Conservation (phyloP, 2,329 filamentous ascomycete genomes). For the Fusarium tupiense region DNA sequence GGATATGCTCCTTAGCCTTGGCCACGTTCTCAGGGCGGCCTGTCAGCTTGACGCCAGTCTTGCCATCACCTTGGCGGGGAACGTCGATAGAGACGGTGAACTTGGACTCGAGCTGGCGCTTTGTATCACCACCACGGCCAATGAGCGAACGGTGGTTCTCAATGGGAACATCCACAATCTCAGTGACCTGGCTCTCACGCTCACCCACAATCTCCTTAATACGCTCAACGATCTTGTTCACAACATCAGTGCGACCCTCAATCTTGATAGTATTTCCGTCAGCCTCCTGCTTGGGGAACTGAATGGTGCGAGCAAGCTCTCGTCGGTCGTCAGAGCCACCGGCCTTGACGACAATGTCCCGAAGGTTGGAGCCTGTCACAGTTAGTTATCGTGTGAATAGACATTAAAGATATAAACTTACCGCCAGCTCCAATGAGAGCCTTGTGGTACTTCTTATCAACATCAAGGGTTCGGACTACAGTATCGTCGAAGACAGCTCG, state of each 20-base stretch:
- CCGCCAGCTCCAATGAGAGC: slow-evolving; percentile 88
- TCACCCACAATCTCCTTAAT: slow-evolving; percentile 86
- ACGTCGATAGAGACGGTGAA: slow-evolving; percentile 91
- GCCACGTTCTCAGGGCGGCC: slow-evolving; percentile 83
- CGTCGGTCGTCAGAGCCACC: slow-evolving; percentile 89
- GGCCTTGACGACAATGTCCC: slow-evolving; percentile 85
- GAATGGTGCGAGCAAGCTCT: slow-evolving; percentile 86
- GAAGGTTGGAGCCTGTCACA: slow-evolving; percentile 79
- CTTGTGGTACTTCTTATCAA: slow-evolving; percentile 95
- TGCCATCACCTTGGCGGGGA: slow-evolving; percentile 85
- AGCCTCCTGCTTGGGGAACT: slow-evolving; percentile 90
- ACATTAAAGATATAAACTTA: slow-evolving; percentile 57
- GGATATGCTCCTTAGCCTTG: slow-evolving; percentile 87
- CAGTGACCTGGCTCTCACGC: slow-evolving; percentile 83
- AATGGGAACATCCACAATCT: slow-evolving; percentile 81
- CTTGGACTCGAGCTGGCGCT: slow-evolving; percentile 84
- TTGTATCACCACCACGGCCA: slow-evolving; percentile 87
- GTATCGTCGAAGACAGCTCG: slow-evolving; percentile 89
- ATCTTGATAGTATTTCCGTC: slow-evolving; percentile 86
- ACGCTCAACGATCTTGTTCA: slow-evolving; percentile 86
- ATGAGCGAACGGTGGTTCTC: slow-evolving; percentile 93
- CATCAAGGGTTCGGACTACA: slow-evolving; percentile 82
- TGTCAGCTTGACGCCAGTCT: slow-evolving; percentile 86
- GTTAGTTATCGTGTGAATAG: slow-evolving; percentile 44
- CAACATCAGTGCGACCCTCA: slow-evolving; percentile 83